Conservation (phyloP, 78 protist genomes). For the Trichosphaerium sp. region DNA sequence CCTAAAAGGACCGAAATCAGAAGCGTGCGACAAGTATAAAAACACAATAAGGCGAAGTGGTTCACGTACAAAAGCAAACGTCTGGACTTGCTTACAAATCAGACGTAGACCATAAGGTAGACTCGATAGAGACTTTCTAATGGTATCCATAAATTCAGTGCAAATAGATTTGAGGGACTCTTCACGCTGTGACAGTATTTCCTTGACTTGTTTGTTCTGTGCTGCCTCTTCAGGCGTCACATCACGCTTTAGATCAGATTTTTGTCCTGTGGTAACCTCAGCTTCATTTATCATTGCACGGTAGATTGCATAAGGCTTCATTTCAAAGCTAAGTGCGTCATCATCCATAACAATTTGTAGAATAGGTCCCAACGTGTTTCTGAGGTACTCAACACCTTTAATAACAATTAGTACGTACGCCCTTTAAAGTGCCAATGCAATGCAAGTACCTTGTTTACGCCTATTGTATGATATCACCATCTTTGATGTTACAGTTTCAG, state of each 20-base stretch:
- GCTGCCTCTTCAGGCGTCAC: slow-evolving; percentile 53
- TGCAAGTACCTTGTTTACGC: too few relatives aligned
- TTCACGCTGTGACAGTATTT: slow-evolving; percentile 50
- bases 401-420: slow-evolving; percentile 7
- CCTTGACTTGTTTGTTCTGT: slow-evolving; percentile 50
- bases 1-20: too few relatives aligned
- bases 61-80: neutral
- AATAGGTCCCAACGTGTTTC: slow-evolving; percentile 44
- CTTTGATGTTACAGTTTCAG: slow-evolving; percentile 61
- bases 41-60: too few relatives aligned
- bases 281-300: slow-evolving; percentile 48
- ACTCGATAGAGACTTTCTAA: slow-evolving; percentile 36
- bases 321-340: slow-evolving; percentile 39
- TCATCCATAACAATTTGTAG: slow-evolving; percentile 35
- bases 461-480: slow-evolving; percentile 67
- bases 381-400: slow-evolving; percentile 56
- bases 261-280: slow-evolving; percentile 64
- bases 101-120: slow-evolving; percentile 75
- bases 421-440: too few relatives aligned
- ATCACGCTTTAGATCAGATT: slow-evolving; percentile 35
- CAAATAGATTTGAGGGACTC: slow-evolving; percentile 49
- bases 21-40: too few relatives aligned
- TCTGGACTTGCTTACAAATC: slow-evolving; percentile 46
- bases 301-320: slow-evolving; percentile 48
- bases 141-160: slow-evolving; percentile 57